A percentile compares a stretch with the other conserved stretches of the same genome.
Evolutionary conservation across 2,329 filamentous ascomycete species (phyloP).

Genomic region (Apiospora rasikravindrae): DNA sequence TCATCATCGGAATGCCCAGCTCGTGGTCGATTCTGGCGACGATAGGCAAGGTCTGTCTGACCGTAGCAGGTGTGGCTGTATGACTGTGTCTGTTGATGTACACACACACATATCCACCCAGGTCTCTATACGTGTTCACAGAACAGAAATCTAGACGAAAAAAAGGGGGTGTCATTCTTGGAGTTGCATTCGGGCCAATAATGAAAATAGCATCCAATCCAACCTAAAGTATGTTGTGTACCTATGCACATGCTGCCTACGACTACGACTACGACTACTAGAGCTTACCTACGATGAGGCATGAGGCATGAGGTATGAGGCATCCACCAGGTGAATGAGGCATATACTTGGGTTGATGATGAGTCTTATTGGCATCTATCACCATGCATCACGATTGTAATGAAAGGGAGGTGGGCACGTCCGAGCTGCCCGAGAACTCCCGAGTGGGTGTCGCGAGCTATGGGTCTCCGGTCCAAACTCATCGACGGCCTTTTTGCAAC

Average conservation of each 20-base stretch:
- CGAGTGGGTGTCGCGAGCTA: neutral
- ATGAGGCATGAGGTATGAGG: no score
- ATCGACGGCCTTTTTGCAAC: neutral
- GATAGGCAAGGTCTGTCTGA: neutral
- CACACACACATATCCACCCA: neutral
- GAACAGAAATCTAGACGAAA: neutral
- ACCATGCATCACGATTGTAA: neutral
- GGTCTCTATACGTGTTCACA: neutral
- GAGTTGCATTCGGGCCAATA: neutral
- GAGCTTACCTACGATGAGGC: neutral
- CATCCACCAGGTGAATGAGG: neutral
- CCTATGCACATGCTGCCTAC: neutral
- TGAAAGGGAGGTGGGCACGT: neutral
- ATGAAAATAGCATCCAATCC: neutral
- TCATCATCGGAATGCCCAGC: neutral
- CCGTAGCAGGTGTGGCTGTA: neutral
- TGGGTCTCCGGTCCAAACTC: slow-evolving; percentile 9
- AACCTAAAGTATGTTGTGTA: neutral
- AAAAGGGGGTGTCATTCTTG: neutral
- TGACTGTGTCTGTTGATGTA: neutral
- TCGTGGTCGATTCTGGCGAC: slow-evolving; percentile 4
- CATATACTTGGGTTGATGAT: neutral
- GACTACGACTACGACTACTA: neutral
- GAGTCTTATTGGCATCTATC: neutral
- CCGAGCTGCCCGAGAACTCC: slow-evolving; percentile 12